Conservation (phyloP, 345 rosid species). For the Pistacia vera region DNA sequence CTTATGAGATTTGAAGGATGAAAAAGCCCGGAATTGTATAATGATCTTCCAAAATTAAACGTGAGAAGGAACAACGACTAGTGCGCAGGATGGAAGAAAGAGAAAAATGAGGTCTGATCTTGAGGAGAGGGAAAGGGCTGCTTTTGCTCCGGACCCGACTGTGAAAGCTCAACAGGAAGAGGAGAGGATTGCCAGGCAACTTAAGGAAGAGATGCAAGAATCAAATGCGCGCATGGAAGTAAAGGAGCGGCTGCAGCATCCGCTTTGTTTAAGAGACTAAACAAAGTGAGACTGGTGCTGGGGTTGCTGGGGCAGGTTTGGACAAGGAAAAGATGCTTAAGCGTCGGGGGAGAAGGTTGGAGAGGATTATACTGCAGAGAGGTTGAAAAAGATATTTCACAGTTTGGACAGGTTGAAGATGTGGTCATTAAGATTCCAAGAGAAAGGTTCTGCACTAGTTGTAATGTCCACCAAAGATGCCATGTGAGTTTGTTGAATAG, state of each 20-base stretch:
- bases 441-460: conserved; percentile 76
- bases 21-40: conserved; percentile 80
- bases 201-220: conserved; percentile 75
- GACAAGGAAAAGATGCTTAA: conserved; percentile 72
- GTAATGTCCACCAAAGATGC: conserved; percentile 80
- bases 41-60: conserved; percentile 72
- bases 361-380: conserved; percentile 58
- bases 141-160: conserved; percentile 52
- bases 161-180: conserved; percentile 56
- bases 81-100: conserved; percentile 63
- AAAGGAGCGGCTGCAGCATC: conserved; percentile 35
- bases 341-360: conserved; percentile 74
- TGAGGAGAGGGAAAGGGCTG: conserved; percentile 77
- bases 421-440: conserved; percentile 68
- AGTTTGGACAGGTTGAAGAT: conserved; percentile 84
- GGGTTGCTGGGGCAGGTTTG: conserved; percentile 30
- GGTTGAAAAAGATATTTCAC: conserved; percentile 65
- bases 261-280: conserved; percentile 34
- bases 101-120: conserved; percentile 79
- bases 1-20: conserved; percentile 83
- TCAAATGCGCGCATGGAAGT: conserved; percentile 54
- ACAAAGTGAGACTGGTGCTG: conserved; percentile 23
- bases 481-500: conserved; percentile 49
- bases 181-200: conserved; percentile 67
- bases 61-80: conserved; percentile 54